A percentile compares a stretch with the other conserved stretches of the same genome.
phyloP scores from a whole-genome alignment of 2,329 filamentous ascomycete genomes.

The Xylaria arbuscula region DNA sequence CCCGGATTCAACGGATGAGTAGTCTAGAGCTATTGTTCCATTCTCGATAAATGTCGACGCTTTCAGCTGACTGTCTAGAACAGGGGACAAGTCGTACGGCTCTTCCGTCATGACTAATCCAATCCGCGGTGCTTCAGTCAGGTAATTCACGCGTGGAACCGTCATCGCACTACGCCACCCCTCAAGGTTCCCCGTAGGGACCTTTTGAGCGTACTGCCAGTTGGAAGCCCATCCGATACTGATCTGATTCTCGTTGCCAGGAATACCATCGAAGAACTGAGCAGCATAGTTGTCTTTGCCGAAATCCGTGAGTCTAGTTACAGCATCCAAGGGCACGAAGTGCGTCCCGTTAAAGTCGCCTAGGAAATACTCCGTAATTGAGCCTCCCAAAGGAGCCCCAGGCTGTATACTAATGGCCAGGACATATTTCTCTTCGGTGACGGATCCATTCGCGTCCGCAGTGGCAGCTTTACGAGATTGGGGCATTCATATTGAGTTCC shows the following conservation, averaged over 20 bases:
- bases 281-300: slow-evolving; percentile 66
- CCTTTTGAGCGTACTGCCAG: slow-evolving; percentile 66
- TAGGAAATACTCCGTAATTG: slow-evolving; percentile 65
- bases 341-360: slow-evolving; percentile 74
- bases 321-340: slow-evolving; percentile 60
- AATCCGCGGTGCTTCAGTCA: slow-evolving; percentile 62
- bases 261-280: slow-evolving; percentile 64
- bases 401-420: slow-evolving; percentile 67
- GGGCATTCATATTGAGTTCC: slow-evolving; percentile 72
- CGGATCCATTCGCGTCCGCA: slow-evolving; percentile 47
- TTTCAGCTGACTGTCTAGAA: slow-evolving; percentile 59
- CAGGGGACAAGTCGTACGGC: slow-evolving; percentile 60
- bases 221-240: slow-evolving; percentile 69
- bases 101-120: slow-evolving; percentile 64
- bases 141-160: slow-evolving; percentile 62
- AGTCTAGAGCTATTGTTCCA: slow-evolving; percentile 61
- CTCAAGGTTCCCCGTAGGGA: slow-evolving; percentile 64
- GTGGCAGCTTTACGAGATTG: slow-evolving; percentile 67
- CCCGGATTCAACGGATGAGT: slow-evolving; percentile 59
- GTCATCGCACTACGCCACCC: slow-evolving; percentile 65
- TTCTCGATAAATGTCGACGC: slow-evolving; percentile 60
- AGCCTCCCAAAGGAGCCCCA: slow-evolving; percentile 67
- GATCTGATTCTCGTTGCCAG: slow-evolving; percentile 55
- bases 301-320: slow-evolving; percentile 58
- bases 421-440: slow-evolving; percentile 56